Evolutionary conservation across 441 rosid species (phyloP).

Genomic region (Eugenia klotzschiana): DNA sequence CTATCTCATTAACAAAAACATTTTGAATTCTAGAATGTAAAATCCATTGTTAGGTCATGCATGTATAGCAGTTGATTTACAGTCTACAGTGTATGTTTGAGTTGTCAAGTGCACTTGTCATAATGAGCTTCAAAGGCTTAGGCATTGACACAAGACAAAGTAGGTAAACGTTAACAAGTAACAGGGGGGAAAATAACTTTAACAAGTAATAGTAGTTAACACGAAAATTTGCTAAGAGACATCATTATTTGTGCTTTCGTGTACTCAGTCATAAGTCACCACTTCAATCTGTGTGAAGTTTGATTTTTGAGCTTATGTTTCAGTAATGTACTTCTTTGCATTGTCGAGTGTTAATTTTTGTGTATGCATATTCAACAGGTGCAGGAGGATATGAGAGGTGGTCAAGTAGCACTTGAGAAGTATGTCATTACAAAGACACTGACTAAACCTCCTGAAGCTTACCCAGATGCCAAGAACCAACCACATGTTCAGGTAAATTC

Average conservation of each 20-base stretch:
- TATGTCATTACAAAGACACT: constrained; percentile 84
- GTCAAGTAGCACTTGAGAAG: constrained; percentile 79
- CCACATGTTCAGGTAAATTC: constrained; percentile 90
- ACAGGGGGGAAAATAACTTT: not conserved
- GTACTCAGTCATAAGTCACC: not conserved
- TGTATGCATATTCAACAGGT: constrained; percentile 39
- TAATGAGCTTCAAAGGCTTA: not conserved
- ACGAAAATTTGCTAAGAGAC: not conserved
- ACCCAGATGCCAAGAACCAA: constrained; percentile 90
- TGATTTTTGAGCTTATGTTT: not conserved
- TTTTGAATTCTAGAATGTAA: not conserved
- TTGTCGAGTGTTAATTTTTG: not conserved
- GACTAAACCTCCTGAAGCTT: constrained; percentile 88
- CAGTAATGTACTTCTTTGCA: not conserved
- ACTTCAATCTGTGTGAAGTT: not conserved
- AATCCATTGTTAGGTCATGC: not conserved
- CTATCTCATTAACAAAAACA: not conserved
- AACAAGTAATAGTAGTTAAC: not conserved
- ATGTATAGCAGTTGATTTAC: not conserved
- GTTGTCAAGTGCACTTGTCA: not conserved
- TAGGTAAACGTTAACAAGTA: not conserved
- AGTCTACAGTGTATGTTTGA: not conserved
- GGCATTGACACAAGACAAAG: not conserved
- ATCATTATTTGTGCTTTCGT: not conserved
- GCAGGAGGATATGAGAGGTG: constrained; percentile 85